These are phyloP conservation scores for Suillus variegatus DNA, from an alignment of 768 basidiomycete genomes.

Conservation along the genomic window DNA sequence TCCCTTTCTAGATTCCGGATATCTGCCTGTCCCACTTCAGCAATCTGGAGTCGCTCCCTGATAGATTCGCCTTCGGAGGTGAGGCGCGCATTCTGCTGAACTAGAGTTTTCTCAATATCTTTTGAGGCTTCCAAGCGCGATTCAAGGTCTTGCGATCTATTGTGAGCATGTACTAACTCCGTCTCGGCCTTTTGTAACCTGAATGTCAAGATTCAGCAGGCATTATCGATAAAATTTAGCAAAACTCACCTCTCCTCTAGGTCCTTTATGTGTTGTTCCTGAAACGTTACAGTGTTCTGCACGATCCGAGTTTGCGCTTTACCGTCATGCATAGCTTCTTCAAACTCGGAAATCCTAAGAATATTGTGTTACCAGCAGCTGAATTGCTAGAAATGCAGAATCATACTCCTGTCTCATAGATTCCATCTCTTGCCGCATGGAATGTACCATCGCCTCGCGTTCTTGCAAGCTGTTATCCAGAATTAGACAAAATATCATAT, in stretches of 20 bases:
- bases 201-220: conserved; percentile 13
- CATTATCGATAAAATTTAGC: neutral
- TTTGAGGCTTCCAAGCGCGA: conserved; percentile 27
- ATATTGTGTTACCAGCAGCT: conserved; percentile 12
- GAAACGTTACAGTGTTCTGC: conserved; percentile 31
- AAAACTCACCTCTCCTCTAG: conserved; percentile 27
- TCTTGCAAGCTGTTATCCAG: conserved; percentile 23
- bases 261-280: conserved; percentile 28
- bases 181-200: conserved; percentile 22
- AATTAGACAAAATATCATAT: conserved; percentile 15
- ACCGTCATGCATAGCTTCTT: conserved; percentile 27
- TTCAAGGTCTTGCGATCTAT: conserved; percentile 28
- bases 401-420: conserved; percentile 33
- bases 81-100: conserved; percentile 25
- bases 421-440: conserved; percentile 31
- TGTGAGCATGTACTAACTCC: conserved; percentile 18
- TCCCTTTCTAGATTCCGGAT: conserved; percentile 18
- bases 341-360: conserved; percentile 24
- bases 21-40: conserved; percentile 22
- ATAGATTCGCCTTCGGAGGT: conserved; percentile 27
- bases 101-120: conserved; percentile 24
- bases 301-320: conserved; percentile 28
- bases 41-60: conserved; percentile 15
- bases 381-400: conserved; percentile 8
- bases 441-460: conserved; percentile 23